Evolutionary conservation across 2,329 filamentous ascomycete species (phyloP).

Genomic region (Neurospora sp.): DNA sequence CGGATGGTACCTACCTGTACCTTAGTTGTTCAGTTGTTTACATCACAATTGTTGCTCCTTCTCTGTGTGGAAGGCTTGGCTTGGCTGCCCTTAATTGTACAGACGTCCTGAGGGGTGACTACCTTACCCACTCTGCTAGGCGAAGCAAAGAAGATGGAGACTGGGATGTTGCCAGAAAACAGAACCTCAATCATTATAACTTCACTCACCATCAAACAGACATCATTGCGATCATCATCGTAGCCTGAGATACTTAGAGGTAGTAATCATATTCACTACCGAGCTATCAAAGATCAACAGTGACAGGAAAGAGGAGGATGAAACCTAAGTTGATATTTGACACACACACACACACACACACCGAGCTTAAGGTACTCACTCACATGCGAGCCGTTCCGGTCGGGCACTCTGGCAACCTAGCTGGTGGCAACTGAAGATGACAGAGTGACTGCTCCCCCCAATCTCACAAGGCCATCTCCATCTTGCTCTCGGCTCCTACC

Average conservation of each 20-base stretch:
- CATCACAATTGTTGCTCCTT: too few species aligned
- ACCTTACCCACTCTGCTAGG: too few species aligned
- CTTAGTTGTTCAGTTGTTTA: too few species aligned
- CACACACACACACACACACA: not conserved
- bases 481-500: not conserved
- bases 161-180: too few species aligned
- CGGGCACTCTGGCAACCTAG: not conserved
- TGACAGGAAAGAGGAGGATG: not conserved
- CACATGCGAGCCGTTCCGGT: not conserved
- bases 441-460: not conserved
- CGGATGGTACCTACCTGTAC: too few species aligned
- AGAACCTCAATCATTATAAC: not conserved
- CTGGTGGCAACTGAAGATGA: not conserved
- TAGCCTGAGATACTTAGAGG: not conserved
- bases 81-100: too few species aligned
- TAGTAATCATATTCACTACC: not conserved
- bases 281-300: not conserved
- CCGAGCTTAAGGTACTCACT: not conserved
- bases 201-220: not conserved
- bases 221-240: not conserved
- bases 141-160: not conserved
- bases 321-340: not conserved
- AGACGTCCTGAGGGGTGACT: too few species aligned
- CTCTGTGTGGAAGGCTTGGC: too few species aligned
- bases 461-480: not conserved